A percentile compares a stretch with the other conserved stretches of the same genome.
Conservation (phyloP, 73 alveolate species). For the Stentor roeselii region DNA sequence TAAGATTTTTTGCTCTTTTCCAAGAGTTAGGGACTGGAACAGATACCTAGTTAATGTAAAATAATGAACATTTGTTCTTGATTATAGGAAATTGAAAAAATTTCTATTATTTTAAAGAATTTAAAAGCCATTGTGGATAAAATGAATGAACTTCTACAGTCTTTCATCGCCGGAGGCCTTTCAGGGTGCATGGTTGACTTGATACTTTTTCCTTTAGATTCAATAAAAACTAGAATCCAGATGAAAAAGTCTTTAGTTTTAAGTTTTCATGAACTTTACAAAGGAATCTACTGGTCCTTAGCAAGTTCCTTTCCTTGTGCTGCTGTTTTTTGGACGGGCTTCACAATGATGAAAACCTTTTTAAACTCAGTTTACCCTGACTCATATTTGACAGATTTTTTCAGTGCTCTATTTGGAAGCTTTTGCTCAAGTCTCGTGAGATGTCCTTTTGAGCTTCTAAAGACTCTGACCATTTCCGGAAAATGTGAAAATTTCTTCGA, state of each 20-base stretch:
- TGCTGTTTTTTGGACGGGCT: conserved; percentile 59
- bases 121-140: not conserved
- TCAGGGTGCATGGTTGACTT: conserved; percentile 65
- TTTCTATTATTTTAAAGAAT: too few species aligned
- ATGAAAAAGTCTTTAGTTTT: conserved; percentile 32
- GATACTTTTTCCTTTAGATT: conserved; percentile 61
- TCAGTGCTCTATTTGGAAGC: conserved; percentile 55
- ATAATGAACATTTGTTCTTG: too few species aligned
- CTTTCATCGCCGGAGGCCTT: conserved; percentile 54
- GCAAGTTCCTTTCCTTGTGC: conserved; percentile 74
- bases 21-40: too few species aligned
- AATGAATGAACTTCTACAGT: not conserved
- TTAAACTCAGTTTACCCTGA: not conserved
- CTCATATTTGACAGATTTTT: conserved; percentile 12
- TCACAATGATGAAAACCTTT: conserved; percentile 35
- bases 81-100: too few species aligned
- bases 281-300: conserved; percentile 56
- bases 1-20: too few species aligned
- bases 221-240: conserved; percentile 58
- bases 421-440: conserved; percentile 50
- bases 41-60: too few species aligned
- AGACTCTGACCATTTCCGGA: conserved; percentile 55
- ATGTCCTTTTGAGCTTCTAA: conserved; percentile 67
- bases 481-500: conserved; percentile 30
- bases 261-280: conserved; percentile 38